Evolutionary conservation across 352 stramenopile genomes (phyloP), one percentile per base, ranked within the genome.

Genomic region (Globisporangium alternatum): DNA sequence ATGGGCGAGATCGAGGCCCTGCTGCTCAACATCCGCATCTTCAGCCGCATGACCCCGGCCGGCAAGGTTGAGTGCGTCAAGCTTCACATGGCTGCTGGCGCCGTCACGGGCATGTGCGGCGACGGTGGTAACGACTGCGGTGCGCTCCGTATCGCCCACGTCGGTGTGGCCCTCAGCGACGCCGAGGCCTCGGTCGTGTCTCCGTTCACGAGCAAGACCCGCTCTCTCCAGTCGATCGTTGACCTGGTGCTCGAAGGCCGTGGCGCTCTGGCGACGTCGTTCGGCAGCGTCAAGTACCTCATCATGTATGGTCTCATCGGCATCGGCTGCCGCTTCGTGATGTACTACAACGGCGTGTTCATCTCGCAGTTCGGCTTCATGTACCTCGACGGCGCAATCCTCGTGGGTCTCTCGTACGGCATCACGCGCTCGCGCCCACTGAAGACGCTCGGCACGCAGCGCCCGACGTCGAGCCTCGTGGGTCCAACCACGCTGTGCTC

Each of bases 51-150:
- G 81, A 91, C 83, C 0, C 86, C 85, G 6, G 66, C 70, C 28
- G 81, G 73, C 8, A 95, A 95, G 51, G 74, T 87, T 2, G 80
- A 89, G n/a, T 92, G 85, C 44, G 77, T 90, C 7, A 78, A 89
- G 60, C 75, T 85, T 21, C 77, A 88, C 70, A 91, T 91, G 69
- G 66, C 58, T 8, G 70, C 72, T 1, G 85, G 85, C 35, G 78
- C 76, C 2, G 82, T 95, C 8, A 91, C 81, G 9, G 83, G 80
- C 8, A 95, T 95, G 87, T 93, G 85, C 39, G 87, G 87, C 48
- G 87, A 95, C 53, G 87, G 87, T 45, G 89, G 89, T 13, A 98
- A 98, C 66, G 92, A 98, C 63, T 97, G 90, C 64, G 92, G 92
- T 60, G 91, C 91, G 31, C 70, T 98, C 15, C 92, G 91, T 68